Evolutionary conservation across 345 rosid genomes (phyloP).

Genomic region (Adansonia digitata): DNA sequence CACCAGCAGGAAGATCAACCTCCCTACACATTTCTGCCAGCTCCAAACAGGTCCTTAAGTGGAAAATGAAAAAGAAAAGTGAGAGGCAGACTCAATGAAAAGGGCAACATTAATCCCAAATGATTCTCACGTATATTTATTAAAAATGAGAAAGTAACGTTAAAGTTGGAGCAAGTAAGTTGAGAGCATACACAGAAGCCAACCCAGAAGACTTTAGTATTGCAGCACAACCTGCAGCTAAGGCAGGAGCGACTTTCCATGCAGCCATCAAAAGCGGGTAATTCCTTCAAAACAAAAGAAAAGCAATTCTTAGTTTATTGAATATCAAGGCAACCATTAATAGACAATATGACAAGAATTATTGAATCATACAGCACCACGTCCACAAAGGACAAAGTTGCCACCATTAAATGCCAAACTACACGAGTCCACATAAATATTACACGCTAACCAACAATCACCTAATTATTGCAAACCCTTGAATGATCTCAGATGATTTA

Average conservation of each 20-base stretch:
- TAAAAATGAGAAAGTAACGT: conserved; percentile 2
- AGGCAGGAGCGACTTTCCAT: conserved; percentile 98
- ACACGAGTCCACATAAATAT: neutral
- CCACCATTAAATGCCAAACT: neutral
- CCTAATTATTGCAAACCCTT: neutral
- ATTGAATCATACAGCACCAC: neutral
- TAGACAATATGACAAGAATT: neutral
- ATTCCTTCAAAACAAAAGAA: conserved; percentile 57
- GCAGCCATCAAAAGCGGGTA: conserved; percentile 91
- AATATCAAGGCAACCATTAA: neutral
- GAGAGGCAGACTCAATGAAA: neutral
- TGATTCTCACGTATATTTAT: neutral
- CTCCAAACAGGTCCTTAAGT: conserved; percentile 91
- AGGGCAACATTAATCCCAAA: neutral
- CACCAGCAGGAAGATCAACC: conserved; percentile 93
- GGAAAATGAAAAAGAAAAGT: neutral
- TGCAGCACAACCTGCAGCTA: conserved; percentile 97
- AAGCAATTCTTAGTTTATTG: neutral
- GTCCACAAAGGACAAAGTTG: neutral
- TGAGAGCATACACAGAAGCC: conserved; percentile 66
- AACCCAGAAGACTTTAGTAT: conserved; percentile 86
- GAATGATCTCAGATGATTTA: neutral
- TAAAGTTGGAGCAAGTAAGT: conserved; percentile 6
- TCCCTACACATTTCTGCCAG: conserved; percentile 83
- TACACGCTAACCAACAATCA: neutral